Evolutionary conservation across 176 grass and related monocot species (phyloP).

Genomic region (Neostapfia colusana): DNA sequence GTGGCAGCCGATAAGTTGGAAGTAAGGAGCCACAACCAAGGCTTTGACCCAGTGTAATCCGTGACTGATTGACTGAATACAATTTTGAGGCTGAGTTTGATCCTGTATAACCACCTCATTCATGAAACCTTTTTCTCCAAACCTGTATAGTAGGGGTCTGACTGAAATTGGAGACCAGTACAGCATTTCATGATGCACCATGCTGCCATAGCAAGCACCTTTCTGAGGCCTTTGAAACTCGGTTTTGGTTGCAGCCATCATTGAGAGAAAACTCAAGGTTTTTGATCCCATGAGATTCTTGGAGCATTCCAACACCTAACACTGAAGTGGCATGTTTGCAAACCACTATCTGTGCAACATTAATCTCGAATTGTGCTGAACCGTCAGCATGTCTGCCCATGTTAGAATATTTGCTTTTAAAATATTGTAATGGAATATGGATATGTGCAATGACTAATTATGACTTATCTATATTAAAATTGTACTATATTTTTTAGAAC

Average conservation of each 20-base stretch:
- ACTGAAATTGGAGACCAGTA: neutral
- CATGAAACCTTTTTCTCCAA: neutral
- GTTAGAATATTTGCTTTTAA: neutral
- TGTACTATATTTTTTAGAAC: neutral
- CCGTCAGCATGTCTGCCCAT: neutral
- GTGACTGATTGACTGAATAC: neutral
- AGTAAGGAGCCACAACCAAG: neutral
- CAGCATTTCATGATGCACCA: neutral
- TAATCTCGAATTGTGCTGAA: neutral
- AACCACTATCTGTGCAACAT: neutral
- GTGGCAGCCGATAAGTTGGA: neutral
- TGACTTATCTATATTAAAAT: neutral
- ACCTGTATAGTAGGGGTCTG: neutral
- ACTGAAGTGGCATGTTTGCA: neutral
- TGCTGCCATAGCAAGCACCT: neutral
- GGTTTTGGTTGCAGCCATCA: neutral
- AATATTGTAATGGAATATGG: neutral
- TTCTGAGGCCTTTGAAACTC: neutral
- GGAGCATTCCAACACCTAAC: neutral
- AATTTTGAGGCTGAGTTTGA: neutral
- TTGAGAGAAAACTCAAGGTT: neutral
- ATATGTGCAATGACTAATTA: neutral
- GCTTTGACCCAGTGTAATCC: neutral
- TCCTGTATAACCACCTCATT: neutral
- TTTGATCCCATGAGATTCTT: neutral